Percentiles rank a stretch among this genome's conserved stretches.
Conservation (phyloP, 2,329 filamentous ascomycete species). For the Cytospora piceicola region DNA sequence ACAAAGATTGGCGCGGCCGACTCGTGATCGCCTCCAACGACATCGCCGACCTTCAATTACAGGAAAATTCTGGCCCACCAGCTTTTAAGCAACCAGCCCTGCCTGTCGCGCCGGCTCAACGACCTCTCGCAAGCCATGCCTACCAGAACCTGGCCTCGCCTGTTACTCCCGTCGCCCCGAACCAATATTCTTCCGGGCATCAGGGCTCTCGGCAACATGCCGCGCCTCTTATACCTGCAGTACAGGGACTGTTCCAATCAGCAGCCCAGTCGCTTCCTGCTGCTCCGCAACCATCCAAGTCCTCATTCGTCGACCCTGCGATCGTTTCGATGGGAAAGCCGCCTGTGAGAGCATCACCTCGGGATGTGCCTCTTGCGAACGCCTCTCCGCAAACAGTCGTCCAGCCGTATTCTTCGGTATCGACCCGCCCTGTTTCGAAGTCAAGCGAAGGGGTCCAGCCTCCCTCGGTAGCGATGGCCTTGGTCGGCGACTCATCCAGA, state of each 20-base stretch:
- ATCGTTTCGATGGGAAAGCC: conserved; percentile 70
- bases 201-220: conserved; percentile 17
- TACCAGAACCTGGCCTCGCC: conserved; percentile 19
- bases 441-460: conserved; percentile 14
- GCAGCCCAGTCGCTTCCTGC: conserved; percentile 34
- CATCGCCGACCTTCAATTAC: conserved; percentile 27
- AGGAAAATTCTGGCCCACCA: conserved; percentile 10
- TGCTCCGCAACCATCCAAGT: conserved; percentile 38
- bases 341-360: conserved; percentile 38
- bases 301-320: conserved; percentile 75
- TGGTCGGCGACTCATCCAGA: conserved; percentile 22
- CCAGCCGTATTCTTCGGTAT: conserved; percentile 27
- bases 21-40: conserved; percentile 26
- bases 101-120: conserved; percentile 17
- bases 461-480: conserved; percentile 23
- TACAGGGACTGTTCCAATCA: conserved; percentile 34
- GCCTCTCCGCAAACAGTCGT: conserved; percentile 34
- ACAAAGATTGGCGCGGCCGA: conserved; percentile 17
- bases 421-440: conserved; percentile 11
- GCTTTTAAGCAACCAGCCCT: conserved; percentile 19
- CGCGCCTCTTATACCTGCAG: conserved; percentile 16
- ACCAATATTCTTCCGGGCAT: conserved; percentile 6
- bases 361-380: not conserved
- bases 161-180: conserved; percentile 12
- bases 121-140: not conserved